Evolutionary conservation across 768 basidiomycete species (phyloP).

Genomic region (Boletus reticulatus): DNA sequence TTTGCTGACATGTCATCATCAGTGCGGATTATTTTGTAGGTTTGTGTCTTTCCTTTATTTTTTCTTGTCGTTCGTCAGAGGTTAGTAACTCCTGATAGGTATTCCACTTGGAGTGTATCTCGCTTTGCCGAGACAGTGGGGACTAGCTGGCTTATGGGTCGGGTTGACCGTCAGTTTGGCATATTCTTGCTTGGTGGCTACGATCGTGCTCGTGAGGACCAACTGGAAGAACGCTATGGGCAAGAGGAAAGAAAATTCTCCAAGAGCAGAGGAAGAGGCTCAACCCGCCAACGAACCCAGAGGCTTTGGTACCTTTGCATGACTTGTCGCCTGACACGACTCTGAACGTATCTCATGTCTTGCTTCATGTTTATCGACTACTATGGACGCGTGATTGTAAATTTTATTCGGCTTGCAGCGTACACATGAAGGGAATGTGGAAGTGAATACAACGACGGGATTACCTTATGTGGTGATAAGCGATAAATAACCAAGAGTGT

Average conservation of each 20-base stretch:
- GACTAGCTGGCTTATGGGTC: constrained; percentile 25
- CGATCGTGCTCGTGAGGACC: constrained; percentile 15
- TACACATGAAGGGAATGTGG: constrained; percentile 13
- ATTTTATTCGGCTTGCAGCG: constrained; percentile 10
- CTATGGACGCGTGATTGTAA: constrained; percentile 1
- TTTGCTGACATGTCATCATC: background rate
- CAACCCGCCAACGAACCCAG: background rate
- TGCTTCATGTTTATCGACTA: background rate
- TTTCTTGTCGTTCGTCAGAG: background rate
- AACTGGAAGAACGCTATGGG: constrained; percentile 13
- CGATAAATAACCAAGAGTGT: constrained; percentile 18
- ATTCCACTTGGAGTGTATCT: constrained; percentile 28
- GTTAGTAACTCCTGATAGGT: constrained; percentile 25
- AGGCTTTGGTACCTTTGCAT: background rate
- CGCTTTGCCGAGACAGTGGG: constrained; percentile 18
- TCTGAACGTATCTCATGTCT: background rate
- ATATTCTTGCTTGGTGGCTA: constrained; percentile 19
- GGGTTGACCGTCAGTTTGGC: constrained; percentile 22
- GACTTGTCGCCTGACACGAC: background rate
- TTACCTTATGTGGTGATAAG: constrained; percentile 24
- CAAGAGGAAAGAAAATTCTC: background rate
- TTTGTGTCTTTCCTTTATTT: constrained; percentile 13
- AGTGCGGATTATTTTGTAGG: constrained; percentile 30
- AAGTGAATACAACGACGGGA: constrained; percentile 22
- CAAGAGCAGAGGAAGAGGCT: background rate